A percentile compares a stretch with the other conserved stretches of the same genome.
Conservation (phyloP, 23 red algal species). For the Cyanidioschyzon merolae region DNA sequence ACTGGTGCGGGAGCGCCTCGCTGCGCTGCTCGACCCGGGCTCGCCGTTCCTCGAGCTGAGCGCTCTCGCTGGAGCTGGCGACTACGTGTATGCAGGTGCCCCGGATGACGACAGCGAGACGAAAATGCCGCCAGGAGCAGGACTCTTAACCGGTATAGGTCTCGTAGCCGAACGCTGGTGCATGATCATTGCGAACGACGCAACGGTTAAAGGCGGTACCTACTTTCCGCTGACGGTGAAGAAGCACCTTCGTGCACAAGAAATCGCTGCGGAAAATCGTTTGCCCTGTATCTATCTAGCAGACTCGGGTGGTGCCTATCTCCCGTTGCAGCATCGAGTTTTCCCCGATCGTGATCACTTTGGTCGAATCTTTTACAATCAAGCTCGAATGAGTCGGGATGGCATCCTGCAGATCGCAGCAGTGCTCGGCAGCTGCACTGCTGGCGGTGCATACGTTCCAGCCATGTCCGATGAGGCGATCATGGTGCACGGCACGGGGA, state of each 20-base stretch:
- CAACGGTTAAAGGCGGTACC: slow-evolving; percentile 40
- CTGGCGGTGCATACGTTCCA: slow-evolving; percentile 41
- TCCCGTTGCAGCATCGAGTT: slow-evolving; percentile 30
- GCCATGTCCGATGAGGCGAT: slow-evolving; percentile 43
- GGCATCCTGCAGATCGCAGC: slow-evolving; percentile 34
- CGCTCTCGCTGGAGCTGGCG: slow-evolving; percentile 14
- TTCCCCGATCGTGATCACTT: slow-evolving; percentile 46
- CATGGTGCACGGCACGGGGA: slow-evolving; percentile 31
- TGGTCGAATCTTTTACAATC: slow-evolving; percentile 44
- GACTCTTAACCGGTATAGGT: slow-evolving; percentile 29
- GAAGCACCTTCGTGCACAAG: slow-evolving; percentile 37
- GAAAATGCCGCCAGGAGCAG: slow-evolving; percentile 14
- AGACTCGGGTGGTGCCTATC: slow-evolving; percentile 37
- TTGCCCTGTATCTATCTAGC: slow-evolving; percentile 46
- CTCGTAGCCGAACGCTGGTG: slow-evolving; percentile 8
- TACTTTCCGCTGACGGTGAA: slow-evolving; percentile 53
- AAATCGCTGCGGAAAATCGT: slow-evolving; percentile 26
- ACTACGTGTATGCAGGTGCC: background rate
- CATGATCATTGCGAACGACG: slow-evolving; percentile 45
- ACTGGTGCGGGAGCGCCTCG: slow-evolving; percentile 27
- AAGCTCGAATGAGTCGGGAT: slow-evolving; percentile 32
- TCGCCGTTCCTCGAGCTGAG: slow-evolving; percentile 40
- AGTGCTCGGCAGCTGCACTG: slow-evolving; percentile 42
- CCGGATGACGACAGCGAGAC: background rate
- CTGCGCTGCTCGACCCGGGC: slow-evolving; percentile 31